Evolutionary conservation across 2,329 filamentous ascomycete genomes (phyloP), one percentile per base, ranked within the genome.

Genomic region (Phialophora chinensis): DNA sequence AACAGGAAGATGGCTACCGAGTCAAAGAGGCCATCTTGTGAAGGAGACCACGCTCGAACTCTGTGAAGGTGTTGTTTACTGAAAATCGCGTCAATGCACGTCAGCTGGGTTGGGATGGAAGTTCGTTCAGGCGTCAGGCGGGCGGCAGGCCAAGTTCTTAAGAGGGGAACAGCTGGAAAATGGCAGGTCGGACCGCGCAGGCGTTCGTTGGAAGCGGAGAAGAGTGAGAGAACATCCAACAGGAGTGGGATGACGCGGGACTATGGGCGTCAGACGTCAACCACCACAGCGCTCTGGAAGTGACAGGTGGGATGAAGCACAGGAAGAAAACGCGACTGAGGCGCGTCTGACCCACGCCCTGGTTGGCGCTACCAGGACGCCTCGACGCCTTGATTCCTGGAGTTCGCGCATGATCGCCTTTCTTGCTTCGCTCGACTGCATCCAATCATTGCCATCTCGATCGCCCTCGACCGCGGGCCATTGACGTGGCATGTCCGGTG

Each of bases 361-460:
- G 38, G 17, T 44, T 11, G 38, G 17, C 38, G 38, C 38, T 44
- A 25, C 27, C 8, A 14, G 49, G 10, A 25, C 49, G 49, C 49
- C 20, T 12, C 49, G 49, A 25, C 10, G 25, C 35, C 35, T 38
- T 33, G 35, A 62, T 8, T 56, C 23, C 17, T 14, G 14, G 38
- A 35, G n/a, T 63, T 20, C 50, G 17, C 52, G 25, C 20, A 25
- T 63, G 50, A 29, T 58, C 53, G 63, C 58, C 58, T 49, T 29
- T 42, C 50, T 29, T 38, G 25, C 23, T 35, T 42, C 58, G 27
- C 38, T 55, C 11, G 38, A 17, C 56, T 63, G 58, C 50, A 54
- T 59, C 66, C 66, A 69, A 69, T 66, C 63, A 69, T 47, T 55
- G 33, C 10, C 20, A 64, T 66, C 63, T 65, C 35, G 52, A 61